Evolutionary conservation across 352 stramenopile genomes (phyloP).

Genomic region (Salisapilia sapeloensis): DNA sequence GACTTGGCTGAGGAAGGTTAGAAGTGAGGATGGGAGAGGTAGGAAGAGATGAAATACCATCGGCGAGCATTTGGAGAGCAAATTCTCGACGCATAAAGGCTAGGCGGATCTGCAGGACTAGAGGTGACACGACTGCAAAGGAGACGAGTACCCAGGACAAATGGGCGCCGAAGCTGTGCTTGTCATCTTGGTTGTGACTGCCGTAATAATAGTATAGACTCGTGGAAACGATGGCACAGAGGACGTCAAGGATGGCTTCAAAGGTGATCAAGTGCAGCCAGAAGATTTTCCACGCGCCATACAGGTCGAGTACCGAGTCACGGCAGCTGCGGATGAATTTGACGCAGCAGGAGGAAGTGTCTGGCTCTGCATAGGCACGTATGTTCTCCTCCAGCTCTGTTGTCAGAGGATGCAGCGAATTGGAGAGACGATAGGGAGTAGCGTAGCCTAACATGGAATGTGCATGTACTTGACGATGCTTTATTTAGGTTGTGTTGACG

Average conservation of each 20-base stretch:
- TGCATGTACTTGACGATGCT: too few relatives aligned
- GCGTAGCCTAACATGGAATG: too few relatives aligned
- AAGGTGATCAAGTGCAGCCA: conserved; percentile 5
- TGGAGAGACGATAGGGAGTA: too few relatives aligned
- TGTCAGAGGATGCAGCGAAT: too few relatives aligned
- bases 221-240: conserved; percentile 3
- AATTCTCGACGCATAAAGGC: conserved; percentile 58
- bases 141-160: conserved; percentile 73
- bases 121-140: conserved; percentile 66
- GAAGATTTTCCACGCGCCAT: conserved; percentile 7
- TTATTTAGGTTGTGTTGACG: too few relatives aligned
- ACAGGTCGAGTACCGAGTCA: conserved; percentile 5
- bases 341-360: too few relatives aligned
- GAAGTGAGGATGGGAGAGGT: background rate
- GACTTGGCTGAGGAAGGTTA: conserved; percentile 1
- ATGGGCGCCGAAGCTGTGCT: conserved; percentile 55
- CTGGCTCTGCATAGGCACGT: too few relatives aligned
- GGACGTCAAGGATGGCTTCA: conserved; percentile 6
- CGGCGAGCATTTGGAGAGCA: conserved; percentile 45
- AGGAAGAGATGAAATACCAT: conserved; percentile 11
- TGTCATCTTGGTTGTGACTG: too few relatives aligned
- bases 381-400: too few relatives aligned
- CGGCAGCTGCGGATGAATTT: background rate
- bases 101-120: conserved; percentile 81
- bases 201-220: conserved; percentile 7